Evolutionary conservation across 2,329 filamentous ascomycete genomes (phyloP).

Genomic region (Atkinsonella texensis): DNA sequence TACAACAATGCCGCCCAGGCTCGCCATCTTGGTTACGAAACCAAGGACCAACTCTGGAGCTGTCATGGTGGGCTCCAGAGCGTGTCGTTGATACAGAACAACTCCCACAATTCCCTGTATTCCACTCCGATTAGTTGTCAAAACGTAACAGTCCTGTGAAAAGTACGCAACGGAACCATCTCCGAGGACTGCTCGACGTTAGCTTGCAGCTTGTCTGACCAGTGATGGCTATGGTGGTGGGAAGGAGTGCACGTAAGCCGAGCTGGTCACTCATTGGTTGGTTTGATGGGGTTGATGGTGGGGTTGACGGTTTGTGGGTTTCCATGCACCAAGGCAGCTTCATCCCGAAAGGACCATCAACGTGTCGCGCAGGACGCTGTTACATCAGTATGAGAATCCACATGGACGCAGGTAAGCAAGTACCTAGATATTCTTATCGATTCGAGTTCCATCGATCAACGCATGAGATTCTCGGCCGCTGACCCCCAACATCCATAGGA

Average conservation of each 20-base stretch:
- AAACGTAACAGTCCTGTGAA: neutral
- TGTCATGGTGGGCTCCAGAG: constrained; percentile 20
- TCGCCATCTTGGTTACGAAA: constrained; percentile 36
- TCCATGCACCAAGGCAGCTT: too few relatives aligned
- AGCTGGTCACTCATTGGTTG: too few relatives aligned
- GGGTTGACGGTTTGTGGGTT: neutral
- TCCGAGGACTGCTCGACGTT: neutral
- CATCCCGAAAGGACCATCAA: too few relatives aligned
- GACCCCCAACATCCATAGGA: too few relatives aligned
- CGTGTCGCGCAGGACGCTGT: too few relatives aligned
- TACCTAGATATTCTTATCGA: too few relatives aligned
- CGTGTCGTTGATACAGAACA: neutral
- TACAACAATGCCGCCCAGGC: constrained; percentile 34
- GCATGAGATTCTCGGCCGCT: too few relatives aligned
- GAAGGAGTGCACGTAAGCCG: neutral
- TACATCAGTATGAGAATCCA: too few relatives aligned
- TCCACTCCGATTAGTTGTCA: neutral
- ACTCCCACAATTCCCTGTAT: neutral
- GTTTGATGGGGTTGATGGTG: too few relatives aligned
- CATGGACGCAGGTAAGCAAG: too few relatives aligned
- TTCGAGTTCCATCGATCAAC: too few relatives aligned
- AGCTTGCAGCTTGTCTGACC: neutral
- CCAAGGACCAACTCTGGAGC: constrained; percentile 20
- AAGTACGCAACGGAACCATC: neutral
- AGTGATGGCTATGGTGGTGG: neutral